Evolutionary conservation across 371 early-diverging fungal genomes (phyloP), one percentile per base, ranked within the genome.

Genomic region (Chytridiales sp.): DNA sequence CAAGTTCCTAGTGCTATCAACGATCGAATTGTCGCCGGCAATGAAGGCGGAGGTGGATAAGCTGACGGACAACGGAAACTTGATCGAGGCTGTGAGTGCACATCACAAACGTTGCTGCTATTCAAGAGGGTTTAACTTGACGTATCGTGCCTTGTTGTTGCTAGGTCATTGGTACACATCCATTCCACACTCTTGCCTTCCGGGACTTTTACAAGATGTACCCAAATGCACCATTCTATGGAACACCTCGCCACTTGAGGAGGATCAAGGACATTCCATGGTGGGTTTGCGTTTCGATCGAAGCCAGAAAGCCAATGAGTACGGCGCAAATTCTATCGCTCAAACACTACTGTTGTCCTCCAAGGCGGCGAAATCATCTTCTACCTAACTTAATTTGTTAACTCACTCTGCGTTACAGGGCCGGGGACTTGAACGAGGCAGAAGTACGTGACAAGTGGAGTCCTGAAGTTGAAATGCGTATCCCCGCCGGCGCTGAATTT

Each of bases 151-250:
- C n/a, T n/a, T n/a, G n/a, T n/a, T n/a, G n/a, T n/a, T n/a, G n/a
- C n/a, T n/a, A n/a, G n/a, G n/a, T n/a, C n/a, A 31, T 67, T 2
- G 67, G 48, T 3, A 62, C 67, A 8, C 62, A 67, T 32, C 61
- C 67, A 17, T 61, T 34, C 52, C 67, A 67, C 59, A 61, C 62
- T 3, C 34, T 67, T 4, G 26, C n/a, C 21, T 62, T 67, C 32
- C 39, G 26, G 19, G 36, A 9, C n/a, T 67, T 67, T 42, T 31
- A 57, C 48, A 22, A 42, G 26, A 9, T 22, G 26, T 67, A 57
- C 31, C 67, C 67, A 4, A 21, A 49, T 24, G 50, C 55, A 13
- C 30, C 27, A 44, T 67, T 31, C 35, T 67, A 54, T 39, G 62
- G 62, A 17, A 44, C 58, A 4, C 58, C 58, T 8, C 8, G 58